Conservation (phyloP, 495 filamentous ascomycete genomes). For the Penicillium bovifimosum region DNA sequence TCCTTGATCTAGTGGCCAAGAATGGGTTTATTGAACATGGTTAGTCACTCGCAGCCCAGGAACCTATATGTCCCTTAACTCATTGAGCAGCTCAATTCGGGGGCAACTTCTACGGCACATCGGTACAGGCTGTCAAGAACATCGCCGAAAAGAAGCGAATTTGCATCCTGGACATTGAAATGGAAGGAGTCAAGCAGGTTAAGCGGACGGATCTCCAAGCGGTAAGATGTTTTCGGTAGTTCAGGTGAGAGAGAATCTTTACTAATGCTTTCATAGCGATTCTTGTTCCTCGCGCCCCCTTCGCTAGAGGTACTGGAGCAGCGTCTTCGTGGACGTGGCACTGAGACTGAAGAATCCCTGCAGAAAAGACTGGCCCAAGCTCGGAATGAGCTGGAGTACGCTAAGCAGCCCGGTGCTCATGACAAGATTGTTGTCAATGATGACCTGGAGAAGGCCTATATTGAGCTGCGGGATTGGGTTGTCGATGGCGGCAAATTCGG, state of each 20-base stretch:
- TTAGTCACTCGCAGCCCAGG: background rate
- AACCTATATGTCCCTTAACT: background rate
- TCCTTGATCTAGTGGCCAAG: slow-evolving; percentile 59
- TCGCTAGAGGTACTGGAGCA: slow-evolving; percentile 67
- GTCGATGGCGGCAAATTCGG: slow-evolving; percentile 44
- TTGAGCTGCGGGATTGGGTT: slow-evolving; percentile 66
- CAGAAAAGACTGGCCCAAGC: slow-evolving; percentile 73
- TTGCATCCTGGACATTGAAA: slow-evolving; percentile 72
- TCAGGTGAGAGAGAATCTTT: background rate
- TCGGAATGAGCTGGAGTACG: slow-evolving; percentile 73
- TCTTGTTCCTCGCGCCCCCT: slow-evolving; percentile 80
- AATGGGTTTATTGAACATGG: slow-evolving; percentile 82
- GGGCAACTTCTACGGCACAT: slow-evolving; percentile 86
- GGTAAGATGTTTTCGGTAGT: background rate
- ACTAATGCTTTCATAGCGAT: slow-evolving; percentile 39
- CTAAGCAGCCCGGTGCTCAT: slow-evolving; percentile 66
- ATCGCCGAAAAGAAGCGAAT: slow-evolving; percentile 54
- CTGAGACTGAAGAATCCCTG: slow-evolving; percentile 75
- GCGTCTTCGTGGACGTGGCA: slow-evolving; percentile 74
- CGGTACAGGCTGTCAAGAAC: slow-evolving; percentile 66
- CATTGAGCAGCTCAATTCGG: slow-evolving; percentile 57
- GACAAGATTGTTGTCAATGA: slow-evolving; percentile 89
- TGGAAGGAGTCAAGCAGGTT: slow-evolving; percentile 98
- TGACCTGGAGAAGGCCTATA: slow-evolving; percentile 77
- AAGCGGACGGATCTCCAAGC: slow-evolving; percentile 69